A percentile compares a stretch with the other conserved stretches of the same genome.
phyloP scores from a whole-genome alignment of 2,329 filamentous ascomycete species.

The Coleophoma crateriformis region DNA sequence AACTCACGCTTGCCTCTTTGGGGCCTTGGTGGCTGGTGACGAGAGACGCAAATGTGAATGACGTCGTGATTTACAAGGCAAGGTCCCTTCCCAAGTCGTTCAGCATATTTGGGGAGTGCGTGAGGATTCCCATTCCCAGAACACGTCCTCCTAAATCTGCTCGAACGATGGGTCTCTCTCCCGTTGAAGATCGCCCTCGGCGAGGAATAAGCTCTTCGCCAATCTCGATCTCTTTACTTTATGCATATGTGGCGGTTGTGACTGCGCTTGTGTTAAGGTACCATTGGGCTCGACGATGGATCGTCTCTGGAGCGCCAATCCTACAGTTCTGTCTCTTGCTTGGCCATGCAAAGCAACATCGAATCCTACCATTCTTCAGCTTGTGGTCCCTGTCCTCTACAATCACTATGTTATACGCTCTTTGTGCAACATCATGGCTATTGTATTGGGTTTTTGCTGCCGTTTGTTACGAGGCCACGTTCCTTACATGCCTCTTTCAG shows the following conservation, averaged over 20 bases:
- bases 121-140: background rate
- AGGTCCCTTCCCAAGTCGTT: background rate
- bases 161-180: background rate
- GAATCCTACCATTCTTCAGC: constrained; percentile 36
- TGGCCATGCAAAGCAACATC: constrained; percentile 26
- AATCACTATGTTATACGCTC: constrained; percentile 38
- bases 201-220: background rate
- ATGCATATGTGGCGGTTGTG: background rate
- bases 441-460: constrained; percentile 37
- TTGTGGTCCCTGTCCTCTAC: constrained; percentile 40
- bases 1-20: background rate
- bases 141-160: background rate
- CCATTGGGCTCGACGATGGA: constrained; percentile 29
- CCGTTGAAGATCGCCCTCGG: background rate
- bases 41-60: background rate
- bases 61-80: background rate
- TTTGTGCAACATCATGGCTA: constrained; percentile 46
- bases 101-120: background rate
- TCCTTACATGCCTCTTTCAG: constrained; percentile 39
- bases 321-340: constrained; percentile 28
- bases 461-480: constrained; percentile 34
- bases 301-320: constrained; percentile 34
- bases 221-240: no score
- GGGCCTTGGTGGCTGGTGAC: background rate
- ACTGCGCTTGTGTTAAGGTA: background rate